phyloP scores from a whole-genome alignment of 352 stramenopile species.

The Phytophthora capsici region DNA sequence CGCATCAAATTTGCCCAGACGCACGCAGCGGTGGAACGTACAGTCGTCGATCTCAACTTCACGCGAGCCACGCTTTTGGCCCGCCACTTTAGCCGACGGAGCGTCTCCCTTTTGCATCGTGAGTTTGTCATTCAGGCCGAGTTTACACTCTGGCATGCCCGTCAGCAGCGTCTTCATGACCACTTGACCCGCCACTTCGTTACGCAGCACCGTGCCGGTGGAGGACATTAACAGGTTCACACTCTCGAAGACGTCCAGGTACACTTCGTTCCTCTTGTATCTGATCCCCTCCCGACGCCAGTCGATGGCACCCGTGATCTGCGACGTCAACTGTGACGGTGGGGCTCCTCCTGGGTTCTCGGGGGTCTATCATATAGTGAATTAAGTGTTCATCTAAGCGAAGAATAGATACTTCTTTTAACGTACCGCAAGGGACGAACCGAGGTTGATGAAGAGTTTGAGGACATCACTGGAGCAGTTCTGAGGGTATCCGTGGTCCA shows the following conservation, averaged over 20 bases:
- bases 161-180: constrained; percentile 98
- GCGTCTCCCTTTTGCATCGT: constrained; percentile 95
- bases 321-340: constrained; percentile 77
- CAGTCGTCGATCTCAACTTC: constrained; percentile 97
- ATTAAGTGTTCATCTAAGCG: neutral
- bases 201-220: constrained; percentile 93
- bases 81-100: constrained; percentile 56
- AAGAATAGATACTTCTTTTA: neutral
- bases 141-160: constrained; percentile 99
- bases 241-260: constrained; percentile 97
- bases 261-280: constrained; percentile 99
- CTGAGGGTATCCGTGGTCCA: constrained; percentile 99
- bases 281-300: constrained; percentile 96
- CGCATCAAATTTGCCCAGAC: constrained; percentile 98
- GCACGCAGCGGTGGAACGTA: constrained; percentile 98
- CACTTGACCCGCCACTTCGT: constrained; percentile 96
- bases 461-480: constrained; percentile 98
- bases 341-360: constrained; percentile 93
- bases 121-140: constrained; percentile 99
- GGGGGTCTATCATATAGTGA: constrained; percentile 67
- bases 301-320: constrained; percentile 91
- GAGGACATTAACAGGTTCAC: constrained; percentile 97
- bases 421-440: constrained; percentile 63
- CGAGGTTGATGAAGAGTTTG: constrained; percentile 98
- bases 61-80: constrained; percentile 74